phyloP scores from a whole-genome alignment of 345 rosid genomes.

The Gossypium mustelinum region DNA sequence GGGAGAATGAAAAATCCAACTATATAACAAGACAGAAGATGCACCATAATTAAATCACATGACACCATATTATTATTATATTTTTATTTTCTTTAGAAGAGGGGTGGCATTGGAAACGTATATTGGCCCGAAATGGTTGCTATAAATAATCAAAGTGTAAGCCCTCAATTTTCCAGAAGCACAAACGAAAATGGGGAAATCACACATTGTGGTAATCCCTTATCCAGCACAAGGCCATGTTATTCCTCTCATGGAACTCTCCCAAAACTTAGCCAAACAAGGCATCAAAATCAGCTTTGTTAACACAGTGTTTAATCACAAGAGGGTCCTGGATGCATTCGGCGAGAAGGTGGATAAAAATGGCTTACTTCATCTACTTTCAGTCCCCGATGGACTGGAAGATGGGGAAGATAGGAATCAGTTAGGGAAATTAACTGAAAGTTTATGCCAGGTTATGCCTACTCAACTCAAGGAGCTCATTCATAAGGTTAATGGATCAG shows the following conservation, averaged over 20 bases:
- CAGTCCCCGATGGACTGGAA: slow-evolving; percentile 26
- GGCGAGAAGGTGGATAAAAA: too few relatives aligned
- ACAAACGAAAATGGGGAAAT: slow-evolving; percentile 22
- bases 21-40: too few relatives aligned
- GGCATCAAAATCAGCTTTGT: slow-evolving; percentile 14
- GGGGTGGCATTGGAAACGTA: background rate
- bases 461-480: slow-evolving; percentile 38
- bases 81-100: too few relatives aligned
- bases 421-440: slow-evolving; percentile 24
- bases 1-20: too few relatives aligned
- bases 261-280: slow-evolving; percentile 16
- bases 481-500: slow-evolving; percentile 12
- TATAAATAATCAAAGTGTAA: background rate
- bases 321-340: too few relatives aligned
- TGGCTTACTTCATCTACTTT: too few relatives aligned
- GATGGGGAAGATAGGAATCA: slow-evolving; percentile 34
- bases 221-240: slow-evolving; percentile 59
- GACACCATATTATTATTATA: too few relatives aligned
- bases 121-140: background rate
- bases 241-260: slow-evolving; percentile 34
- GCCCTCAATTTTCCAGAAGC: background rate
- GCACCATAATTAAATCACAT: too few relatives aligned
- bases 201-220: slow-evolving; percentile 35
- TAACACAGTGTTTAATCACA: too few relatives aligned
- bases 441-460: slow-evolving; percentile 29